Conservation (phyloP, 495 filamentous ascomycete species). For the Sabuloglossum arenarium region DNA sequence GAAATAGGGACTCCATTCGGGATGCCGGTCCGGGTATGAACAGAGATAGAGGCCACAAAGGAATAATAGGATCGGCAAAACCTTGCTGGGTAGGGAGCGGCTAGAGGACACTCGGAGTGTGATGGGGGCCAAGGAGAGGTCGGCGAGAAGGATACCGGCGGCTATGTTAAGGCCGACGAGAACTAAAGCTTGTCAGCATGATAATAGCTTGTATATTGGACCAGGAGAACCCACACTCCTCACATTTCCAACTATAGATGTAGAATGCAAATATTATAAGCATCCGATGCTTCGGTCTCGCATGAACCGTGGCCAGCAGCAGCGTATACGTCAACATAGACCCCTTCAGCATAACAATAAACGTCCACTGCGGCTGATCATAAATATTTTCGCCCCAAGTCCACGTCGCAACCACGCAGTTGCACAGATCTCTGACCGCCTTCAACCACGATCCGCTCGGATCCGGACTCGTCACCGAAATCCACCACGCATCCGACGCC, state of each 20-base stretch:
- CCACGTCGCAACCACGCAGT: slow-evolving; percentile 12
- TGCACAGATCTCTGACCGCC: slow-evolving; percentile 13
- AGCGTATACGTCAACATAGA: slow-evolving; percentile 14
- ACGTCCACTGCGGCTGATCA: slow-evolving; percentile 18
- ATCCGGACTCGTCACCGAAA: slow-evolving; percentile 13
- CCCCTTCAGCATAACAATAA: slow-evolving; percentile 12
- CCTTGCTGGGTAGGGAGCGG: neutral
- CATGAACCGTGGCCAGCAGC: slow-evolving; percentile 12
- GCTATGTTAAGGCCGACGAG: neutral
- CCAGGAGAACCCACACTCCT: slow-evolving; percentile 11
- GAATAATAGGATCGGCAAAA: neutral
- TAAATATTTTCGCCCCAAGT: slow-evolving; percentile 12
- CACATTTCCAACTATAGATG: slow-evolving; percentile 13
- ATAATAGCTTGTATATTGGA: neutral
- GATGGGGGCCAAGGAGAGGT: neutral
- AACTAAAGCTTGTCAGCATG: neutral
- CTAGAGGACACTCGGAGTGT: neutral
- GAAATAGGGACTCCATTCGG: neutral
- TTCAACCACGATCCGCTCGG: slow-evolving; percentile 11
- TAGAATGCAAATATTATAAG: slow-evolving; percentile 8
- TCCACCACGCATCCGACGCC: slow-evolving; percentile 14
- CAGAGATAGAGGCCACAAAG: neutral
- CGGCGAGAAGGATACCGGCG: slow-evolving; percentile 5
- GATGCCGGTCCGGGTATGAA: neutral
- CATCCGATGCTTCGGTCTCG: slow-evolving; percentile 10